These are phyloP conservation scores for Yarrowia osloensis DNA, from an alignment of 805 yeast genomes.

Conservation along the genomic window DNA sequence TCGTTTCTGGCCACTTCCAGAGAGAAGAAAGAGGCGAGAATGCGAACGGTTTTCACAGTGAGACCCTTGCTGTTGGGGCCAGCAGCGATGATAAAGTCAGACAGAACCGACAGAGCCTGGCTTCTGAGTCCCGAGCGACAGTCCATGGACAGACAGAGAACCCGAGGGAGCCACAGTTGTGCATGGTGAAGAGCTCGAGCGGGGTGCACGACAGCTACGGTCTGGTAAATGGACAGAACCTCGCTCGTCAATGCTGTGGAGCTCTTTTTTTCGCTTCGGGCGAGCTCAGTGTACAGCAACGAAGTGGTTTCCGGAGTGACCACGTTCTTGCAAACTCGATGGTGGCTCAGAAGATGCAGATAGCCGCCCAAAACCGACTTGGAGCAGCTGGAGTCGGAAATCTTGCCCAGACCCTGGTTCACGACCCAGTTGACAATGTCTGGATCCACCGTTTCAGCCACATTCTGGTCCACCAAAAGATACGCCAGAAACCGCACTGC, in stretches of 20 bases:
- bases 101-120: constrained; percentile 2
- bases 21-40: background rate
- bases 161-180: constrained; percentile 16
- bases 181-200: constrained; percentile 10
- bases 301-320: constrained; percentile 1
- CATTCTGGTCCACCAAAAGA: constrained; percentile 2
- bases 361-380: constrained; percentile 20
- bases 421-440: constrained; percentile 14
- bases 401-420: constrained; percentile 1
- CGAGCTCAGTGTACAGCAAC: constrained; percentile 11
- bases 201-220: background rate
- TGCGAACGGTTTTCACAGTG: background rate
- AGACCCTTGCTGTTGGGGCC: constrained; percentile 4
- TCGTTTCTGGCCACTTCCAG: background rate
- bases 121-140: background rate
- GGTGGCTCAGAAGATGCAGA: constrained; percentile 26
- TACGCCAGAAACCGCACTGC: constrained; percentile 12
- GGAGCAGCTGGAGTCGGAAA: constrained; percentile 7
- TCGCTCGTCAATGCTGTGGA: constrained; percentile 22
- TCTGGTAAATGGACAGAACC: constrained; percentile 14
- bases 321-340: constrained; percentile 14
- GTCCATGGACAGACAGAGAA: background rate
- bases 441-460: constrained; percentile 8
- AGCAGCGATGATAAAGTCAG: background rate
- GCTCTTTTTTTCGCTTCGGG: constrained; percentile 5